Percentiles rank a stretch among this genome's conserved stretches.
phyloP scores from a whole-genome alignment of 192 early-diverging fungal genomes.

The Bifiguratus adelaidae region DNA sequence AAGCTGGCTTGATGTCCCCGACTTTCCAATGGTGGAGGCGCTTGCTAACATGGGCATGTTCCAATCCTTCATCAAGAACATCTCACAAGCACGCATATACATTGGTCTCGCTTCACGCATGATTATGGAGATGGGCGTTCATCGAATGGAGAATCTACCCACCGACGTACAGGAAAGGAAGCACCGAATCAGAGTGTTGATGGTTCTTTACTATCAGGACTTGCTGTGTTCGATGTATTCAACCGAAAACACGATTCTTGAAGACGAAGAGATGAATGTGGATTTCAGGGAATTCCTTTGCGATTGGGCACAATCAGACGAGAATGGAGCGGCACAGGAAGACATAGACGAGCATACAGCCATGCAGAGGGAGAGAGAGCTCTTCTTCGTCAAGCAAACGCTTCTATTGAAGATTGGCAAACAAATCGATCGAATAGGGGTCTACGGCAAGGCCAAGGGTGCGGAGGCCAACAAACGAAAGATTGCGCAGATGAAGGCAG shows the following conservation, averaged over 20 bases:
- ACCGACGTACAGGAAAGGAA: conserved; percentile 8
- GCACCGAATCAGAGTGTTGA: conserved; percentile 11
- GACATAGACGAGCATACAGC: neutral
- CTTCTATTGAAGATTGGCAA: conserved; percentile 12
- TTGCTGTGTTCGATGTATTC: conserved; percentile 6
- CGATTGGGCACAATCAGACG: conserved; percentile 3
- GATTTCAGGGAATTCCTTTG: conserved; percentile 18
- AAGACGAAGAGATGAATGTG: conserved; percentile 13
- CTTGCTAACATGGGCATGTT: conserved; percentile 19
- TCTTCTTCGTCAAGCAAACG: conserved; percentile 14
- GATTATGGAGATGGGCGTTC: conserved; percentile 18
- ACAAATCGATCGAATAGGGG: no score
- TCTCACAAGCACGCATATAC: conserved; percentile 21
- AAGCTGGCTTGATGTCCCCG: conserved; percentile 20
- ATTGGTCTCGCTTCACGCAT: conserved; percentile 20
- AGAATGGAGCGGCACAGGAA: neutral
- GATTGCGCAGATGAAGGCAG: no score
- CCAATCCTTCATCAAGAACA: conserved; percentile 12
- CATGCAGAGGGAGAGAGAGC: conserved; percentile 13
- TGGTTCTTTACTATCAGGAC: conserved; percentile 24
- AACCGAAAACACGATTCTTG: conserved; percentile 8
- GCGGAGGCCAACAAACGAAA: no score
- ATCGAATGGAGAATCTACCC: conserved; percentile 6
- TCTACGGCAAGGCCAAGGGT: no score
- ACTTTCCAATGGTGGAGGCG: conserved; percentile 18